Percentiles rank a stretch among this genome's conserved stretches.
Conservation (phyloP, 495 filamentous ascomycete species). For the Neurospora tetraspora region DNA sequence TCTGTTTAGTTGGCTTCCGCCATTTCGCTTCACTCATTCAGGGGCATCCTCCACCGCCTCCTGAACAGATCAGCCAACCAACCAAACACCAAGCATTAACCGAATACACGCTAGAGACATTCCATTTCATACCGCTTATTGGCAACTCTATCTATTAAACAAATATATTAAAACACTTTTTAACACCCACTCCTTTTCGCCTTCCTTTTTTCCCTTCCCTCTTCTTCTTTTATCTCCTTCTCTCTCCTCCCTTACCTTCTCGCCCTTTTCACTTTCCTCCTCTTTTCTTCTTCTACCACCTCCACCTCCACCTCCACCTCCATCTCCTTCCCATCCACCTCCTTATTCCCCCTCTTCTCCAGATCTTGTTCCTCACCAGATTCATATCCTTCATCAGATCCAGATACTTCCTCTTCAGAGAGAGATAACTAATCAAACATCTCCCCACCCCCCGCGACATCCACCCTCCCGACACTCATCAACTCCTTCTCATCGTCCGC, state of each 20-base stretch:
- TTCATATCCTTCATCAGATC: constrained; percentile 3
- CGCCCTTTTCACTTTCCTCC: neutral
- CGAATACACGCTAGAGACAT: neutral
- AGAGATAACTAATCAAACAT: constrained; percentile 41
- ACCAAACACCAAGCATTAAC: neutral
- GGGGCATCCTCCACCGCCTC: neutral
- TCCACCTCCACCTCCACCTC: no score
- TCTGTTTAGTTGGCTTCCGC: neutral
- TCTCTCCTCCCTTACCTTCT: neutral
- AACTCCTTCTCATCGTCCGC: constrained; percentile 89
- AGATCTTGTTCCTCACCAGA: neutral
- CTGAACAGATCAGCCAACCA: neutral
- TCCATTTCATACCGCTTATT: neutral
- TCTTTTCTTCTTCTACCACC: neutral
- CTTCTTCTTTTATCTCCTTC: neutral
- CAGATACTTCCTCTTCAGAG: no score
- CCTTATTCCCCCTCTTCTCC: neutral
- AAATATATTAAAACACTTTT: neutral
- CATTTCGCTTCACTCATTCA: neutral
- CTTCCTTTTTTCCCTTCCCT: neutral
- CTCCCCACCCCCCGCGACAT: constrained; percentile 52
- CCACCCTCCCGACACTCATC: constrained; percentile 89
- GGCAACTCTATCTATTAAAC: neutral
- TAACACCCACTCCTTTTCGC: neutral
- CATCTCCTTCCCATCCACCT: no score